Evolutionary conservation across 148 eudicot genomes (phyloP).

Genomic region (Chenopodium quinoa): DNA sequence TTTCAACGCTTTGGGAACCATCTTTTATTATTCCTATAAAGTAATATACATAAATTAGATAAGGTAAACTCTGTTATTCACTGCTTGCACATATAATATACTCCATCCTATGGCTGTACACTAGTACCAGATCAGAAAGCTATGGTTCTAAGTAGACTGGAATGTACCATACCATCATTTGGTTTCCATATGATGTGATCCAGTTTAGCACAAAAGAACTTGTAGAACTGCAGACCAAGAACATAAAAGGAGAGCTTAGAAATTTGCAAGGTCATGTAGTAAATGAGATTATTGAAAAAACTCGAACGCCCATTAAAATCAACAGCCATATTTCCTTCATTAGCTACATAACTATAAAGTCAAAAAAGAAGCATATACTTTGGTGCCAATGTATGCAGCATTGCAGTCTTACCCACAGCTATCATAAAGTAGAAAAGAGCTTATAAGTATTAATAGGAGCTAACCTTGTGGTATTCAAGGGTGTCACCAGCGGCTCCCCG

Average conservation of each 20-base stretch:
- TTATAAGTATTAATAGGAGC: background rate
- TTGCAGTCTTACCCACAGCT: background rate
- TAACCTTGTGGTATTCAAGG: slow-evolving; percentile 78
- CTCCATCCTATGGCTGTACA: background rate
- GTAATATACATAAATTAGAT: slow-evolving; percentile 1
- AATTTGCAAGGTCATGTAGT: background rate
- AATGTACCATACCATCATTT: slow-evolving; percentile 34
- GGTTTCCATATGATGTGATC: slow-evolving; percentile 85
- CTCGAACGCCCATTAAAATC: background rate
- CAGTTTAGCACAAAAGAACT: slow-evolving; percentile 61
- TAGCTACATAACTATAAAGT: background rate
- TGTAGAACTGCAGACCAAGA: slow-evolving; percentile 78
- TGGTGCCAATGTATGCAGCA: background rate
- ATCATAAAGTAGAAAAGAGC: background rate
- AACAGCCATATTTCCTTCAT: background rate
- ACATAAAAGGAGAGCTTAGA: background rate
- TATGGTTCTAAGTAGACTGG: slow-evolving; percentile 42
- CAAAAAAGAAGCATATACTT: no score
- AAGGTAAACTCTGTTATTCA: background rate
- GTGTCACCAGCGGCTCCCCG: slow-evolving; percentile 56
- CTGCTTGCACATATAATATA: background rate
- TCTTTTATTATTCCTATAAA: background rate
- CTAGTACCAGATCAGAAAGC: slow-evolving; percentile 38
- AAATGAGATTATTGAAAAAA: no score
- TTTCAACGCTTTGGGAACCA: background rate